A percentile compares a stretch with the other conserved stretches of the same genome.
These are phyloP conservation scores for Inonotus hispidus DNA, from an alignment of 1,284 basidiomycete genomes.

Conservation along the genomic window DNA sequence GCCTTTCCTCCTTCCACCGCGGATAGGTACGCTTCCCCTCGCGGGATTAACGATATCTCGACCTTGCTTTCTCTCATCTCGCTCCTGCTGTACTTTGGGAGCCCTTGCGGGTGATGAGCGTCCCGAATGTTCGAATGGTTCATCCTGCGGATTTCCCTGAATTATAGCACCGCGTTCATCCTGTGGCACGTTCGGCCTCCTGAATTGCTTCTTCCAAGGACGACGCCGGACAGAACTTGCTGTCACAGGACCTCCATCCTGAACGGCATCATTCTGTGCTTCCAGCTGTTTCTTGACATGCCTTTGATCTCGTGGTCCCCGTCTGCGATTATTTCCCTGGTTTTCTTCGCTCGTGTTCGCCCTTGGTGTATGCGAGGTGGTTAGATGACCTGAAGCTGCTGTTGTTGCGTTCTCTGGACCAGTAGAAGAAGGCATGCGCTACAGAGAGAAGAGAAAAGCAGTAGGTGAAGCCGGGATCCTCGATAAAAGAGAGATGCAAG, in stretches of 20 bases:
- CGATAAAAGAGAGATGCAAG: too few species aligned
- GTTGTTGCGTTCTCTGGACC: neutral
- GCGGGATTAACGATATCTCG: neutral
- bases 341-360: neutral
- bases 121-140: neutral
- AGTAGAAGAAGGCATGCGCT: neutral
- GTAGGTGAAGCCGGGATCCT: too few species aligned
- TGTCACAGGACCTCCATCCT: neutral
- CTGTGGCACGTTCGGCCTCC: too few species aligned
- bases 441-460: too few species aligned
- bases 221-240: too few species aligned
- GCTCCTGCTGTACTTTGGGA: neutral
- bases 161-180: neutral
- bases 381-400: neutral
- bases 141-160: too few species aligned
- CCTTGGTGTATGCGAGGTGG: neutral
- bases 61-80: neutral
- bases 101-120: neutral
- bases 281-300: neutral
- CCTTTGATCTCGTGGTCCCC: neutral
- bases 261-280: neutral
- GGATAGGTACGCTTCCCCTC: neutral
- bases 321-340: neutral
- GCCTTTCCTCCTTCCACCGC: slow-evolving; percentile 3
- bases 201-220: too few species aligned